Base-by-base conservation (phyloP, 345 rosid genomes). In the Populus deltoides region DNA sequence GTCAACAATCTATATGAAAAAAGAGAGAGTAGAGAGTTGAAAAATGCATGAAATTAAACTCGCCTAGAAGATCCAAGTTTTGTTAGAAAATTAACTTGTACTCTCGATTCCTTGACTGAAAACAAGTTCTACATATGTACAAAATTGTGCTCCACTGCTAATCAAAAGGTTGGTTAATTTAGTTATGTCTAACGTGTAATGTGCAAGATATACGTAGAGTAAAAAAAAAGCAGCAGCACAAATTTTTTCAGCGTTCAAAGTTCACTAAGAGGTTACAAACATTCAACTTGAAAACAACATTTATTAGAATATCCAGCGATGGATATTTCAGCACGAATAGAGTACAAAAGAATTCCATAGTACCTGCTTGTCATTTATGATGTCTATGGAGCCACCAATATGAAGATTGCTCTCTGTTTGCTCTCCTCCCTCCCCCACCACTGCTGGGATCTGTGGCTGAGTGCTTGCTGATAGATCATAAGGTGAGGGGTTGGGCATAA, bases 281-380 rank as follows among this genome's bases (percentile, higher is more conserved):
- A 69, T 51, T 63, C 35, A 43, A 75, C 51, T 78, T 71, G 61
- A 27, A 6, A 75, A 35, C 59, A 69, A 35, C 11, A 68, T 66
- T 76, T 61, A 49, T 3, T 70, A 75, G 45, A 74, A 65, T 55
- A 41, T 2, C 24, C 57, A 74, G 70, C 13, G 67, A 82, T 53
- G 18, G 38, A 53, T 68, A 80, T 25, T 38, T 18, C 24, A 49
- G 47, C 41, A 41, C 33, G 74, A 33, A 63, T 8, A 22, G 31
- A 4, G 68, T 74, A 15, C 61, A 43, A 59, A 62, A 35, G 33
- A 68, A 35, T 33, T 35, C 71, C 66, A 20, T 18, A 36, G 25
- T 86, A 95, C 99, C 98, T 89, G 94, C 88, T 95, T 93, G 67
- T 89, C 91, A 78, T 79, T 88, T 75, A 85, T 76, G 49, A 68